phyloP scores from a whole-genome alignment of 2,329 filamentous ascomycete species.

The Ophiostoma novo-ulmi region DNA sequence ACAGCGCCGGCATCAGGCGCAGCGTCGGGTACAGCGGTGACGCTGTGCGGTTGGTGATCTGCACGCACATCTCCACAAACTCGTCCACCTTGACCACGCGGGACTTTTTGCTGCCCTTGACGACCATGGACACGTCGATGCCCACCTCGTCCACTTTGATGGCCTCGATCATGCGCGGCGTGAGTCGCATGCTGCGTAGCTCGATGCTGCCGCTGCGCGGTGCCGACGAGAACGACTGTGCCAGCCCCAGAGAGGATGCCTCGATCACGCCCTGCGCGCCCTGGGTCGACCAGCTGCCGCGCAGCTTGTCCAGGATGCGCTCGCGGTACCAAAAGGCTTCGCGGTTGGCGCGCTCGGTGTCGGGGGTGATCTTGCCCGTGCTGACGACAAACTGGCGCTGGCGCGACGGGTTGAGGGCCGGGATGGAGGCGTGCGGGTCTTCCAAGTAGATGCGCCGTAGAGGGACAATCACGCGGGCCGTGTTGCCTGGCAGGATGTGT shows the following conservation, averaged over 20 bases:
- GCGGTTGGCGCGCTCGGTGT: constrained; percentile 68
- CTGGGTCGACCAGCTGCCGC: constrained; percentile 63
- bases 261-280: not conserved
- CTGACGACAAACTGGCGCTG: constrained; percentile 91
- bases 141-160: constrained; percentile 75
- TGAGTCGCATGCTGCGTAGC: constrained; percentile 68
- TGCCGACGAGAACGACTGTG: not conserved
- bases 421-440: constrained; percentile 73
- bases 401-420: constrained; percentile 72
- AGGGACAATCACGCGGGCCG: constrained; percentile 69
- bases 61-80: constrained; percentile 66
- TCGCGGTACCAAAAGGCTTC: constrained; percentile 92
- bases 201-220: constrained; percentile 61
- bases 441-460: constrained; percentile 69
- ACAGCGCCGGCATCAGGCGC: constrained; percentile 69
- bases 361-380: constrained; percentile 69
- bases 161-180: constrained; percentile 73
- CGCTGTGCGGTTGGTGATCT: constrained; percentile 66
- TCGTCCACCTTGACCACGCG: constrained; percentile 45
- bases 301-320: constrained; percentile 65
- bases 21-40: constrained; percentile 66
- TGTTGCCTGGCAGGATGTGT: constrained; percentile 60
- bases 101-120: constrained; percentile 27
- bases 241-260: not conserved
- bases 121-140: constrained; percentile 56